Base-by-base conservation (phyloP, 306 rosid species). In the Abrus precatorius region DNA sequence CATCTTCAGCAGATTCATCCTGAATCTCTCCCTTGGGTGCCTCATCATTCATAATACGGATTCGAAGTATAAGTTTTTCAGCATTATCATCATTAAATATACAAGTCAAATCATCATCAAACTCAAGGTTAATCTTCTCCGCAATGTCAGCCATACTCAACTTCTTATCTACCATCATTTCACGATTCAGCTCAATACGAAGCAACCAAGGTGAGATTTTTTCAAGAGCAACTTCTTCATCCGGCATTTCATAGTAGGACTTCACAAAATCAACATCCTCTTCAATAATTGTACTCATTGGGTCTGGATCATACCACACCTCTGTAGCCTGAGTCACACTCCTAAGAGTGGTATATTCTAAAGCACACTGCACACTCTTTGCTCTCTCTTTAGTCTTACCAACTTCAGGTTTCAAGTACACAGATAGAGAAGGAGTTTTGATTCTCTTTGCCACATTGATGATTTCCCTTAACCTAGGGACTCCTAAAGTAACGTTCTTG, bases 161-260 rank as follows among this genome's bases (percentile, higher is more conserved):
- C 87, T 95, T 95, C 90, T 95, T 95, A 86, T 95, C 99, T 80
- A 95, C 99, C 99, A 95, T 95, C 99, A 95, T 95, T 87, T 95
- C 99, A 5, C 99, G 98, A 86, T 95, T 95, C 79, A 95, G 84
- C 84, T 95, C 97, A 60, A 95, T 90, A 14, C 99, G 98, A 79
- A 95, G 99, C 89, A 95, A 84, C 99, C 99, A 95, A 11, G 98
- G 99, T 50, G 99, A 95, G 38, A 95, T 95, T 84, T 95, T 95
- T 11, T 93, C 99, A 2, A 96, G 98, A 7, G 91, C 90, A 74
- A 95, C 87, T 80, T 95, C 99, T 84, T 95, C 99, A 85, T 95
- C 99, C 0, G 99, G 99, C 99, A 95, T 95, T 90, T 95, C 99
- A 75, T 89, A 95, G 71, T 95, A 95, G 7, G 98, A 90, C 71